Evolutionary conservation across 768 basidiomycete genomes (phyloP), one percentile per base, ranked within the genome.

Genomic region (Collybia mongolica): DNA sequence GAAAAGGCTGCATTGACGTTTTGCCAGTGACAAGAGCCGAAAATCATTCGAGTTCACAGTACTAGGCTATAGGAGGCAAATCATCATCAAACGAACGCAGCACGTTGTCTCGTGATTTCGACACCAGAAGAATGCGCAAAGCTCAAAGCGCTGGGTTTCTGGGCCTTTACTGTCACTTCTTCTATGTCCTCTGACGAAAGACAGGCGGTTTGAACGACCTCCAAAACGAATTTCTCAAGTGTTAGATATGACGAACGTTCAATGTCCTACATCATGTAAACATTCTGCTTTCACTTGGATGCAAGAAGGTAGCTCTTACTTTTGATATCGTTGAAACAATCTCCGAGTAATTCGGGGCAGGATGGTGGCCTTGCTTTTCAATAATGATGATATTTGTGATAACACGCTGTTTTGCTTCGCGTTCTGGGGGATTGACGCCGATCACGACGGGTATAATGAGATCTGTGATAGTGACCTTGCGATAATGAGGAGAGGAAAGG

Each of bases 121-220:
- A 90, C 82, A 7, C 77, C 80, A 0, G 88, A 83, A 1, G 76
- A 75, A n/a, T 74, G 67, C 2, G 84, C 86, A 60, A 82, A 86
- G 22, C 82, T 81, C 19, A 90, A 64, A 0, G 89, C 89, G 47
- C 81, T 83, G 0, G 88, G 88, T 55, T 90, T 92, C 50, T 81
- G 79, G 18, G 84, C 74, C 0, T 77, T 69, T 3, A 82, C 78
- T 2, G 77, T 79, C 2, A 85, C 71, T 2, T 65, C 56, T 14
- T 68, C 60, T 0, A 81, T 59, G 4, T 48, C 51, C 7, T 61
- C 66, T 7, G 69, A 68, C 0, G 59, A 48, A 1, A 65, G 51
- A 45, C 71, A 72, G 1, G 76, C 68, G 8, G 68, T 63, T 8
- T 66, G 67, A 2, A 80, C 70, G 40, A 82, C 66, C 23, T 74